phyloP scores from a whole-genome alignment of 495 filamentous ascomycete genomes.

The Trichoderma virens region DNA sequence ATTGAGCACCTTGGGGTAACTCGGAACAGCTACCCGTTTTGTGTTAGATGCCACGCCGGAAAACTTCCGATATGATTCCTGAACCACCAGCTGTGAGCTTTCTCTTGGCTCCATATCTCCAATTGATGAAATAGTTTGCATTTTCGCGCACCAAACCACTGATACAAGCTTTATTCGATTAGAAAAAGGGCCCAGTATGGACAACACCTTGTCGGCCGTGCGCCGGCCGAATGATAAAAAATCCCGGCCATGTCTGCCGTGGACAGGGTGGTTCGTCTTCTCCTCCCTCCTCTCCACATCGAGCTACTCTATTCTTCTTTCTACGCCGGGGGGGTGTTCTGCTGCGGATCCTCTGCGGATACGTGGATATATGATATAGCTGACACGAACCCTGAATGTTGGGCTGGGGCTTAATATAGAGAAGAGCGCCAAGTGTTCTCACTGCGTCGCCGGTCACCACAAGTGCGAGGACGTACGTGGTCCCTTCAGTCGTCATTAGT shows the following conservation, averaged over 20 bases:
- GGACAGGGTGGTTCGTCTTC: not conserved
- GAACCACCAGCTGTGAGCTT: not conserved
- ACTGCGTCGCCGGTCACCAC: constrained; percentile 3
- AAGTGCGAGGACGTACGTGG: constrained; percentile 8
- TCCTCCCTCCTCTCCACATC: not conserved
- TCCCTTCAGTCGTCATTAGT: not conserved
- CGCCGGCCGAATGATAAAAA: not conserved
- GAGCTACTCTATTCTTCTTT: not conserved
- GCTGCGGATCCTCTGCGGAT: not conserved
- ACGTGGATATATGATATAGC: not conserved
- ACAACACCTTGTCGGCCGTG: not conserved
- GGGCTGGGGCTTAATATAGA: not conserved
- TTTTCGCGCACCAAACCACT: too few species aligned
- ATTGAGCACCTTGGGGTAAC: not conserved
- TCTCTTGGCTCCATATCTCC: not conserved
- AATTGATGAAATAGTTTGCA: too few species aligned
- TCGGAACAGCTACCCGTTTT: not conserved
- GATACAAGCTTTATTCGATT: not conserved
- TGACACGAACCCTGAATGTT: not conserved
- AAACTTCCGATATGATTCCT: not conserved
- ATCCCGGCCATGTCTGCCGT: not conserved
- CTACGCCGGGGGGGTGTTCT: not conserved
- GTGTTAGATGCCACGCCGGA: constrained; percentile 1
- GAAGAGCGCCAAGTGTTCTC: constrained; percentile 6
- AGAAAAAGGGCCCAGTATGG: not conserved